Evolutionary conservation across 1,284 basidiomycete species (phyloP).

Genomic region (Rhodotorula sp.): DNA sequence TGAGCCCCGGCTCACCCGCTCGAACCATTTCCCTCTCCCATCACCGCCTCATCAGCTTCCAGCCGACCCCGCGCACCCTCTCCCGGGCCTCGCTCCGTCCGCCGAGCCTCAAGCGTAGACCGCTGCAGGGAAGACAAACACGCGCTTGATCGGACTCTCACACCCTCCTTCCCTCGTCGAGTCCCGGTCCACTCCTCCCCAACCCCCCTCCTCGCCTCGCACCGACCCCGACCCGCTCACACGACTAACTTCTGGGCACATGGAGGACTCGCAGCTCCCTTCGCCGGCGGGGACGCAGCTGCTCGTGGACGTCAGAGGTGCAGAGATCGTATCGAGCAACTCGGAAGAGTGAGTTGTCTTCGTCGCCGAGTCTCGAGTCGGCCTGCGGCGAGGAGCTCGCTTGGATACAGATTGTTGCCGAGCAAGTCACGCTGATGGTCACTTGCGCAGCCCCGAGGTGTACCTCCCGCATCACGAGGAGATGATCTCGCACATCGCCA

Average conservation of each 20-base stretch:
- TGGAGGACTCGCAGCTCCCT: slow-evolving; percentile 39
- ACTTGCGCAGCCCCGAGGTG: slow-evolving; percentile 63
- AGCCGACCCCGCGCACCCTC: too few relatives aligned
- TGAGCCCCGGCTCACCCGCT: too few relatives aligned
- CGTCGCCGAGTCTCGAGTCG: too few relatives aligned
- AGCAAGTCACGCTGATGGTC: background rate
- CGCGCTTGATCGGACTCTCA: too few relatives aligned
- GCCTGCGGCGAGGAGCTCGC: too few relatives aligned
- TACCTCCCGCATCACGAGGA: slow-evolving; percentile 95
- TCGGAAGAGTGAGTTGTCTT: slow-evolving; percentile 59
- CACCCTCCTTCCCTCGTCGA: background rate
- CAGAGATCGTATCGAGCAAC: slow-evolving; percentile 40
- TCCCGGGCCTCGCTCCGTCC: too few relatives aligned
- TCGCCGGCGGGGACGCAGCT: slow-evolving; percentile 34
- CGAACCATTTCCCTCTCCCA: too few relatives aligned
- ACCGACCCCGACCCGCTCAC: background rate
- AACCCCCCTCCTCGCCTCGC: background rate
- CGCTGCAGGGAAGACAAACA: too few relatives aligned
- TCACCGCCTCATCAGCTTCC: too few relatives aligned
- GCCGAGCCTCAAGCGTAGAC: too few relatives aligned
- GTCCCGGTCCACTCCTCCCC: background rate
- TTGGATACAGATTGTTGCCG: too few relatives aligned
- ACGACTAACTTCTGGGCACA: background rate
- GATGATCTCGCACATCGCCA: slow-evolving; percentile 85
- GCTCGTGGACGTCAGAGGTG: slow-evolving; percentile 38